Evolutionary conservation across 2,329 filamentous ascomycete species (phyloP), one percentile per base, ranked within the genome.

Genomic region (Phialophora macrospora): DNA sequence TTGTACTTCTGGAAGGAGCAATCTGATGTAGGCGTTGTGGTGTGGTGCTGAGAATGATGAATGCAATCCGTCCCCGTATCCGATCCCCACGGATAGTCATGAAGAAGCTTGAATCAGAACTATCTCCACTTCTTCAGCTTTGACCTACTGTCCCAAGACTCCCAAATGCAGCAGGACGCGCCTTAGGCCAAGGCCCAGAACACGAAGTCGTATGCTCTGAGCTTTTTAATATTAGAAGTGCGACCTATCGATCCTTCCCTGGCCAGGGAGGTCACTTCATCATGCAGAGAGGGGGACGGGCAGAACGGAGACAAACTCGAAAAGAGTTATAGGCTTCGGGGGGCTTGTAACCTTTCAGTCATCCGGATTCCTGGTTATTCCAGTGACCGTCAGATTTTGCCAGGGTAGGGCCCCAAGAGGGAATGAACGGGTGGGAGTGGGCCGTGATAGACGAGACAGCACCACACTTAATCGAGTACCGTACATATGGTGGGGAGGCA

Each of bases 1-100:
- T 64, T 24, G 34, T 65, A 58, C 38, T 60, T 62, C 34, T 62
- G 62, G 51, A 64, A 44, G 49, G n/a, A 55, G 34, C 28, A 32
- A 34, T 64, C 34, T 30, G 26, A 49, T 20, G 54, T 32, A 49
- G 41, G 38, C 4, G 20, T 26, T 30, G 49, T 60, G 46, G 48
- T 26, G 46, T 26, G 12, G 12, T 55, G 52, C 24, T 30, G 41
- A 46, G 51, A 62, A n/a, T 14, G 38, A 49, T 55, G 51, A 48
- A 17, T 44, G 22, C 24, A 32, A 48, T n/a, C 52, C 34, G 34
- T 26, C 20, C 9, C 51, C 24, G 9, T 20, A 58, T 63, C 52
- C 54, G 54, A 57, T 49, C 52, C 30, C 26, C 44, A 30, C 24
- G 26, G 52, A 32, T 26, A 24, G 30, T 49, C 51, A 52, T 34